phyloP scores from a whole-genome alignment of 176 grass and related monocot species.

The Poa annua region DNA sequence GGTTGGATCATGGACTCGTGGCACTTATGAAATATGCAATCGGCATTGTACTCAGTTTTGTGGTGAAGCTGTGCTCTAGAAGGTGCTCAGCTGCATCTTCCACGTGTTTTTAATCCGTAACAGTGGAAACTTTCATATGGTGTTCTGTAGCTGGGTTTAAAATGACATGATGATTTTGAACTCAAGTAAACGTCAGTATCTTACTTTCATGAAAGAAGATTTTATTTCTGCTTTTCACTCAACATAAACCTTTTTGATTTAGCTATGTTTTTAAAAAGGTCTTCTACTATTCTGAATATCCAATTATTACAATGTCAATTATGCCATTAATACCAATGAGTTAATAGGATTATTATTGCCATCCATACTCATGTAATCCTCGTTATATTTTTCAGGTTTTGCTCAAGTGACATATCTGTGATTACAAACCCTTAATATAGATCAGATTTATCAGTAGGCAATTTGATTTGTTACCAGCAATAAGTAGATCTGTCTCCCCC shows the following conservation, averaged over 20 bases:
- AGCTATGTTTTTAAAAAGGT: conserved; percentile 1
- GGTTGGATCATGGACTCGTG: no score
- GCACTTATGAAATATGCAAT: neutral
- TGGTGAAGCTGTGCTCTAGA: neutral
- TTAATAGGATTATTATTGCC: neutral
- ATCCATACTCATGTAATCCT: neutral
- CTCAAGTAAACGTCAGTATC: neutral
- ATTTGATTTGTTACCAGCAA: conserved; percentile 55
- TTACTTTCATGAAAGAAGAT: neutral
- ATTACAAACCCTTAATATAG: conserved; percentile 48
- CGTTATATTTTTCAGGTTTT: conserved; percentile 36
- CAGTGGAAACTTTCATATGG: neutral
- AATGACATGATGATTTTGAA: neutral
- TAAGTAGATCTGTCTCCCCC: conserved; percentile 41
- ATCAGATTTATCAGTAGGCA: conserved; percentile 45
- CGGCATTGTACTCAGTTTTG: neutral
- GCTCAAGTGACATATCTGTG: conserved; percentile 50
- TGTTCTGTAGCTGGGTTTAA: neutral
- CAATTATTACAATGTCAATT: neutral
- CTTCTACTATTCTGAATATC: conserved; percentile 15
- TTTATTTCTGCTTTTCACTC: neutral
- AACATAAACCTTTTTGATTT: neutral
- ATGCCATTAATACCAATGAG: neutral
- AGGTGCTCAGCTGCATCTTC: conserved; percentile 3
- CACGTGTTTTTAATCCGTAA: neutral